Percentiles rank a stretch among this genome's conserved stretches.
phyloP scores from a whole-genome alignment of 192 early-diverging fungal species.

The Coemansia sp. region DNA sequence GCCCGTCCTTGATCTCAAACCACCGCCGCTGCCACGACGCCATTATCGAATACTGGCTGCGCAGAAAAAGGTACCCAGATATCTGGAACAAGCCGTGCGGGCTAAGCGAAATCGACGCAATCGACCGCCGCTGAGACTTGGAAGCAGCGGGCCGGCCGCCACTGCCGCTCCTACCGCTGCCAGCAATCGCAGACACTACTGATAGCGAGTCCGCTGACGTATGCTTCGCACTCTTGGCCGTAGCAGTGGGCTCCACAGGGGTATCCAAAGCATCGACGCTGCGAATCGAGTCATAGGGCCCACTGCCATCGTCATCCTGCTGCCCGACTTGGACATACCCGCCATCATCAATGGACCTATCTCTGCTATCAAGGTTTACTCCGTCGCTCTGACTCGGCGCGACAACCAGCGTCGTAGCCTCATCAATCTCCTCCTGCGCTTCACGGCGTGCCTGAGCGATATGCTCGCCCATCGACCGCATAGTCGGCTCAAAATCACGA shows the following conservation, averaged over 20 bases:
- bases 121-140: slow-evolving; percentile 23
- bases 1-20: slow-evolving; percentile 68
- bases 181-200: neutral
- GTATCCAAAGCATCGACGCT: slow-evolving; percentile 26
- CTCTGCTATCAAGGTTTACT: neutral
- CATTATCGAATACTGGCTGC: slow-evolving; percentile 71
- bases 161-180: slow-evolving; percentile 2
- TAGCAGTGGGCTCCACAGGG: slow-evolving; percentile 12
- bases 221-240: slow-evolving; percentile 9
- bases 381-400: slow-evolving; percentile 3
- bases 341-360: slow-evolving; percentile 12
- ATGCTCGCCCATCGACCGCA: slow-evolving; percentile 65
- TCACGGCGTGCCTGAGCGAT: slow-evolving; percentile 20
- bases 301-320: slow-evolving; percentile 28
- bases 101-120: slow-evolving; percentile 49
- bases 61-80: slow-evolving; percentile 80
- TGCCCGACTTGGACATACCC: slow-evolving; percentile 50
- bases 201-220: neutral
- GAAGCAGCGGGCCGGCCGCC: neutral
- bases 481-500: slow-evolving; percentile 78
- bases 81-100: slow-evolving; percentile 58
- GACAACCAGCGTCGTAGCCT: slow-evolving; percentile 22
- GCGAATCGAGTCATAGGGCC: slow-evolving; percentile 12
- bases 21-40: slow-evolving; percentile 80
- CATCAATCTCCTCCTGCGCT: slow-evolving; percentile 19